Evolutionary conservation across 768 basidiomycete species (phyloP).

Genomic region (Lentinus tigrinus): DNA sequence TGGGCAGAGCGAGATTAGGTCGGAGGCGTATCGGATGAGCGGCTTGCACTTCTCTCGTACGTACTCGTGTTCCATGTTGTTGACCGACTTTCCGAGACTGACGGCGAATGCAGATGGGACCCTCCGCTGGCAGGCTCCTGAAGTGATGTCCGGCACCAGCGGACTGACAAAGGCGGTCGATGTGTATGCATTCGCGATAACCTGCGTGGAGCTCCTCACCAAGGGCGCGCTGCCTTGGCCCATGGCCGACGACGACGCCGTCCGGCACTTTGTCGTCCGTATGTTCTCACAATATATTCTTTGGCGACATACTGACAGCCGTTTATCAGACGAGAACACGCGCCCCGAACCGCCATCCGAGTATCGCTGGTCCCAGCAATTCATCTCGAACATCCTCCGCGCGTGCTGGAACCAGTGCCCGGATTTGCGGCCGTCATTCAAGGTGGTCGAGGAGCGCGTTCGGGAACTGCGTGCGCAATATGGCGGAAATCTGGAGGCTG

Average conservation of each 20-base stretch:
- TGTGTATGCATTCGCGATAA: slow-evolving; percentile 43
- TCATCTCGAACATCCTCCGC: slow-evolving; percentile 47
- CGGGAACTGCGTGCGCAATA: slow-evolving; percentile 41
- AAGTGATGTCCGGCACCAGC: slow-evolving; percentile 35
- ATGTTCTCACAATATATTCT: background rate
- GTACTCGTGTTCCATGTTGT: slow-evolving; percentile 1
- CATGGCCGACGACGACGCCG: slow-evolving; percentile 28
- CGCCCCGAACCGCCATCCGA: slow-evolving; percentile 20
- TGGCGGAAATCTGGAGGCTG: slow-evolving; percentile 32
- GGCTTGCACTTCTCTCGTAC: slow-evolving; percentile 37
- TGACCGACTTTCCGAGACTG: background rate
- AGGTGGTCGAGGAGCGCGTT: slow-evolving; percentile 44
- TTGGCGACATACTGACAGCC: background rate
- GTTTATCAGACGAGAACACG: slow-evolving; percentile 21
- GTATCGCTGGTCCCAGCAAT: slow-evolving; percentile 19
- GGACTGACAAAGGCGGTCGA: slow-evolving; percentile 33
- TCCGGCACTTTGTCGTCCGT: slow-evolving; percentile 28
- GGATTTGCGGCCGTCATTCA: slow-evolving; percentile 50
- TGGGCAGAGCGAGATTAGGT: slow-evolving; percentile 78
- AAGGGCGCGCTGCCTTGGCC: slow-evolving; percentile 37
- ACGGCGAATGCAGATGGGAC: slow-evolving; percentile 48
- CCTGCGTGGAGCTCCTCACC: slow-evolving; percentile 33
- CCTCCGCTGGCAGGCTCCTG: slow-evolving; percentile 42
- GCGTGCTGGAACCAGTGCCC: slow-evolving; percentile 60
- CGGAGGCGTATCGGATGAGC: slow-evolving; percentile 62